phyloP scores from a whole-genome alignment of 139 green algal species.

The Chlamydomonas incerta region DNA sequence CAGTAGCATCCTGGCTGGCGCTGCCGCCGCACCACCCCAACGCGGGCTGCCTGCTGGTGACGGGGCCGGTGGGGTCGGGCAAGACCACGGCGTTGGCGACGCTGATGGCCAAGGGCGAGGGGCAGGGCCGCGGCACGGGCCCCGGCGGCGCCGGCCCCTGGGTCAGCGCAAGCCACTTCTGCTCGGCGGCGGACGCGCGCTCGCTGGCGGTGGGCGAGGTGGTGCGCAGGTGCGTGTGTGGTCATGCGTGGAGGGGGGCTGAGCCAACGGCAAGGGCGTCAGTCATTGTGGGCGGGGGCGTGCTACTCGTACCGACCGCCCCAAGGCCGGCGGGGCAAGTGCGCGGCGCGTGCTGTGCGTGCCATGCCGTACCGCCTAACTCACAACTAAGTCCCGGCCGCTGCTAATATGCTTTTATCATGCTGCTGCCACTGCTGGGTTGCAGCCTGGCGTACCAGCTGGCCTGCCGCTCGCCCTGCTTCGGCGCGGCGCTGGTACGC shows the following conservation, averaged over 20 bases:
- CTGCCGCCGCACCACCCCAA: not conserved
- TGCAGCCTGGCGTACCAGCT: slow-evolving; percentile 24
- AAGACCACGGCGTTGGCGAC: slow-evolving; percentile 27
- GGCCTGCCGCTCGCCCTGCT: not conserved
- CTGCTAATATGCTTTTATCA: too few relatives aligned
- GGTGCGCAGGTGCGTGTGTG: not conserved
- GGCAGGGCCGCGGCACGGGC: not conserved
- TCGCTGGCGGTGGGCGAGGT: slow-evolving; percentile 12
- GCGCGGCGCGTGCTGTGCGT: too few relatives aligned
- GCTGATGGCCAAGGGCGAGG: not conserved
- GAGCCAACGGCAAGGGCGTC: too few relatives aligned
- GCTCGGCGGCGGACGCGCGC: slow-evolving; percentile 1
- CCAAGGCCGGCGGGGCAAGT: too few relatives aligned
- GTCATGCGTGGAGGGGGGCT: too few relatives aligned
- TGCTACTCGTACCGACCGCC: too few relatives aligned
- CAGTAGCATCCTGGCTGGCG: slow-evolving; percentile 8
- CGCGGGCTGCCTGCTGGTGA: not conserved
- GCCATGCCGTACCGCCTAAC: too few relatives aligned
- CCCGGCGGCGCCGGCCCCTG: not conserved
- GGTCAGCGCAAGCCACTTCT: slow-evolving; percentile 21
- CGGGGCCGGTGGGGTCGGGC: not conserved
- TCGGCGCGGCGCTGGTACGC: slow-evolving; percentile 7
- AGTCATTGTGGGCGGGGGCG: too few relatives aligned
- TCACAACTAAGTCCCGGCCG: too few relatives aligned
- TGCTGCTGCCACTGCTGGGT: too few relatives aligned